A percentile compares a stretch with the other conserved stretches of the same genome.
These are phyloP conservation scores for Bifiguratus adelaidae DNA, from an alignment of 192 early-diverging fungal species.

Conservation along the genomic window DNA sequence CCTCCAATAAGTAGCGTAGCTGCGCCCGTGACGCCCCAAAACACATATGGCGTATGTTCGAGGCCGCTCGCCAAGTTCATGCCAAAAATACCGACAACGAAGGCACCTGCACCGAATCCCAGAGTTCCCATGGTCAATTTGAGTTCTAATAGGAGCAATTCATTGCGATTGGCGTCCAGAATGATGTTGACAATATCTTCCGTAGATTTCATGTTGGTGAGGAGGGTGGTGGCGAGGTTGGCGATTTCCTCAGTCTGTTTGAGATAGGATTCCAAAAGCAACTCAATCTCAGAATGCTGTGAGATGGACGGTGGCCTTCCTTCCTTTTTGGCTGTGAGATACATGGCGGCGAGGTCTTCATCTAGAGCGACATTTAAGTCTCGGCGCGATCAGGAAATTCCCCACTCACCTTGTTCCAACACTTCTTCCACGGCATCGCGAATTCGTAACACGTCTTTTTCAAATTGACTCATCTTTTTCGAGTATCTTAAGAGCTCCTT, in stretches of 20 bases:
- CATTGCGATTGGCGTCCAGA: slow-evolving; percentile 76
- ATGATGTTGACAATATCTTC: slow-evolving; percentile 81
- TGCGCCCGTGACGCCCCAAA: slow-evolving; percentile 44
- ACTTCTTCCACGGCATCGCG: slow-evolving; percentile 72
- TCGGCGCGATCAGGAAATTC: neutral
- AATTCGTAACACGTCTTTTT: slow-evolving; percentile 63
- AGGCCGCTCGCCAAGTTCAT: slow-evolving; percentile 81
- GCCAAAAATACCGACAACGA: slow-evolving; percentile 72
- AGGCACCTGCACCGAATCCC: slow-evolving; percentile 54
- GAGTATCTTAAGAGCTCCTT: slow-evolving; percentile 69
- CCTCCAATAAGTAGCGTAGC: slow-evolving; percentile 22
- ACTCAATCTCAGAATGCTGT: slow-evolving; percentile 84
- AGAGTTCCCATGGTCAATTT: slow-evolving; percentile 71
- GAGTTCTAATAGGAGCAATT: slow-evolving; percentile 76
- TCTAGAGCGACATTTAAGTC: slow-evolving; percentile 25
- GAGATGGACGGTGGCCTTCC: slow-evolving; percentile 36
- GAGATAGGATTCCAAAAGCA: slow-evolving; percentile 83
- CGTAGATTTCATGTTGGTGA: slow-evolving; percentile 62
- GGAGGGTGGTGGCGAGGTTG: slow-evolving; percentile 54
- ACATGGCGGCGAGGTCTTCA: slow-evolving; percentile 87
- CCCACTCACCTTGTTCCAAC: slow-evolving; percentile 48
- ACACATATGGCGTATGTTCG: slow-evolving; percentile 59
- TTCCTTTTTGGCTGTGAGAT: slow-evolving; percentile 68
- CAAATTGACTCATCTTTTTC: slow-evolving; percentile 70
- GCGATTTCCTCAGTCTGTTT: slow-evolving; percentile 81